Base-by-base conservation (phyloP, 805 yeast species). In the Wickerhamiella qilinensis region DNA sequence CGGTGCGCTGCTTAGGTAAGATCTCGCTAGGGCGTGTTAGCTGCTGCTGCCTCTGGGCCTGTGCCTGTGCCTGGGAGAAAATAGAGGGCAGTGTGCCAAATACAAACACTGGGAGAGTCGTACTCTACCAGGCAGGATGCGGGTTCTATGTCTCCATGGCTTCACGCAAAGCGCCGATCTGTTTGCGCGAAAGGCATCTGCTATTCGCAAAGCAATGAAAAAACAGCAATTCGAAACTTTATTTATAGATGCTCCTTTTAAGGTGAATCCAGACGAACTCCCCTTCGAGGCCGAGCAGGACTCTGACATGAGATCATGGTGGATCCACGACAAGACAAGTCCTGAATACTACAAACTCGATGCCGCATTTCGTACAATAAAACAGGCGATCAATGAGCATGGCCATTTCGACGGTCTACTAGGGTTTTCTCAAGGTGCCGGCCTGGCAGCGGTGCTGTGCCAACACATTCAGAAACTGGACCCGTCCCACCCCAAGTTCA, bases 371-470 rank as follows among this genome's bases (percentile, higher is more conserved):
- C 67, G 65, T 24, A 54, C 78, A 5, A 63, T 75, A 2, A 64
- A 64, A 15, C 71, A 64, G 20, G 71, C 73, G 44, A 65, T 81
- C 34, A 62, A 67, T 20, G 65, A 67, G 37, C 72, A 81, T 33
- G 84, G 83, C 1, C 96, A 96, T 1, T 81, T 83, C 47, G 79
- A 77, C 18, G 98, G 97, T 4, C 60, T 88, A 17, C 59, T 91
- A 33, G 97, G 96, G 1, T 88, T 88, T 55, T 78, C 93, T 9
- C 97, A 91, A 57, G 98, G 98, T 44, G 93, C 96, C 5, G 93
- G 91, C 1, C 60, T 88, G 27, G 77, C 83, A 1, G 81, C 88
- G 1, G 64, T 82, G 20, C 54, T 85, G 22, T 64, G 81, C 33
- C 72, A 74, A 46, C 65, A 68, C 30, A 74, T 78, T 45, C 64